Evolutionary conservation across 208 protist species (phyloP), one percentile per base, ranked within the genome.

Genomic region (Entamoeba dispar): DNA sequence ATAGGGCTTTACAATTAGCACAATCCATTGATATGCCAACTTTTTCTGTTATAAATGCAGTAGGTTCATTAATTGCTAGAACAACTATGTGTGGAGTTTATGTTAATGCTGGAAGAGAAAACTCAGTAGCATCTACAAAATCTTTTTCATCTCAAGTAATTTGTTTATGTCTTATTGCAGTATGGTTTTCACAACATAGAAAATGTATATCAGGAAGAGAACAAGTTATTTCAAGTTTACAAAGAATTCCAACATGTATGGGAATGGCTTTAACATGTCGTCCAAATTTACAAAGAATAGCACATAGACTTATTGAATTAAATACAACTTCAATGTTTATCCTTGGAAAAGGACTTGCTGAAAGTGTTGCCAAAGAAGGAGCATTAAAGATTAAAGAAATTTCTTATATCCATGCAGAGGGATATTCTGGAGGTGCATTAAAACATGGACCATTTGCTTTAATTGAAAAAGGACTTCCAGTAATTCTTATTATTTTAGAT

Each of bases 401-500:
- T 10, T 38, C 34, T 19, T 49, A 91, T 19, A 91, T 91, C 14
- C 34, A 49, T 49, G n/a, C 77, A 47, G 77, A 91, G 10, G 77
- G 77, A 49, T 91, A 49, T 22, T 91, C 34, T 91, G 77, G 77
- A 22, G 77, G 77, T 49, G 77, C 27, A 34, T 43, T 91, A 6
- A 91, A 91, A 49, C 77, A 91, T 91, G 77, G 77, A 22, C 77
- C 77, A 49, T 91, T 91, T 38, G 77, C 77, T 91, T 91, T 91
- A 27, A 49, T 91, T 49, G 77, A 91, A 38, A 91, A 91, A 49
- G 34, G 14, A 5, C 77, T 91, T 49, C 77, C 77, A 15, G 77
- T 91, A 22, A 49, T 91, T 91, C 14, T 91, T 34, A 49, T 91
- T 49, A 77, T 77, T 77, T 19, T 77, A 10, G 61, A 77, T 19